phyloP scores from a whole-genome alignment of 2,329 filamentous ascomycete species.

The Phyllosticta capitalensis region DNA sequence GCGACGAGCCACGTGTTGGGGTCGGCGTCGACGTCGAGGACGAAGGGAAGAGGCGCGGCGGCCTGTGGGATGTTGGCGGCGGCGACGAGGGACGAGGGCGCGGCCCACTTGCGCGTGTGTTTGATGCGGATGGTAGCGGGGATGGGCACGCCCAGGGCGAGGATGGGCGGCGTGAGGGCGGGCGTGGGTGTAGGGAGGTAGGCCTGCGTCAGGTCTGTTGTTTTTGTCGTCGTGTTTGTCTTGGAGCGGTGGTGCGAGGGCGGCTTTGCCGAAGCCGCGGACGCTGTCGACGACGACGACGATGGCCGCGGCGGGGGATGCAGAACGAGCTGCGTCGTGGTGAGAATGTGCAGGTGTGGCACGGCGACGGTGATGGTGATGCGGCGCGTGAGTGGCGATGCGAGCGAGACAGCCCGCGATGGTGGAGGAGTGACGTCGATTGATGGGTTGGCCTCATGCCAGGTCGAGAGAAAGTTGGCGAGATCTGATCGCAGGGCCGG shows the following conservation, averaged over 20 bases:
- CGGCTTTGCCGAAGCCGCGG: neutral
- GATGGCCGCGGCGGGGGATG: neutral
- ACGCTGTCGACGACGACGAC: neutral
- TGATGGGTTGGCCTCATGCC: slow-evolving; percentile 41
- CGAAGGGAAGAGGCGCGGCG: slow-evolving; percentile 57
- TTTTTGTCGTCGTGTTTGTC: slow-evolving; percentile 16
- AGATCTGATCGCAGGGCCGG: slow-evolving; percentile 34
- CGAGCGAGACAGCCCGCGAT: slow-evolving; percentile 19
- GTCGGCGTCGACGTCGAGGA: slow-evolving; percentile 69
- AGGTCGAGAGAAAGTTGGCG: slow-evolving; percentile 43
- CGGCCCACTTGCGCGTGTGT: slow-evolving; percentile 47
- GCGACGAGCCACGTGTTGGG: slow-evolving; percentile 77
- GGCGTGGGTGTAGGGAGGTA: slow-evolving; percentile 23
- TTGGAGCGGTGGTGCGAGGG: neutral
- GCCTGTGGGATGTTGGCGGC: slow-evolving; percentile 20
- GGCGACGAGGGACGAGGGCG: slow-evolving; percentile 16
- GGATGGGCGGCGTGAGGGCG: slow-evolving; percentile 29
- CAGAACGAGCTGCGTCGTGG: slow-evolving; percentile 63
- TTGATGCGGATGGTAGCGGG: slow-evolving; percentile 50
- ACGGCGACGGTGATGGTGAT: slow-evolving; percentile 88
- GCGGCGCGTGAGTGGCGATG: slow-evolving; percentile 38
- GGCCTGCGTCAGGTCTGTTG: slow-evolving; percentile 13
- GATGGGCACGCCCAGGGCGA: slow-evolving; percentile 55
- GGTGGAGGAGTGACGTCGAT: slow-evolving; percentile 16
- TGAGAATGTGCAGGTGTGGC: slow-evolving; percentile 70